A percentile compares a stretch with the other conserved stretches of the same genome.
Evolutionary conservation across 257 asterid species (phyloP).

Genomic region (Prunella vulgaris): DNA sequence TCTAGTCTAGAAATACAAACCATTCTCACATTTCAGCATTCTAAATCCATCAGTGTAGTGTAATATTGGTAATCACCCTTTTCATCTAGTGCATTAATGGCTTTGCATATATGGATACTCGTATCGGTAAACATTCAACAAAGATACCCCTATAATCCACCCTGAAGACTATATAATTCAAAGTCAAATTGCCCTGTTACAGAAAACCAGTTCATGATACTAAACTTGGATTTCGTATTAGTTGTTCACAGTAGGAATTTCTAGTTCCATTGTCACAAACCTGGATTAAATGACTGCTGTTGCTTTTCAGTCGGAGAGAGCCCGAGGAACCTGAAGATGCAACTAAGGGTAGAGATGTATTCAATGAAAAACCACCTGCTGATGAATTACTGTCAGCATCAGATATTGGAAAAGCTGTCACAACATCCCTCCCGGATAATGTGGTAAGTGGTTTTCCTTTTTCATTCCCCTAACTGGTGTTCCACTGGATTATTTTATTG

Average conservation of each 20-base stretch:
- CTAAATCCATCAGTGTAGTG: background rate
- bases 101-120: background rate
- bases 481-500: background rate
- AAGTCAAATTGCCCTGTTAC: background rate
- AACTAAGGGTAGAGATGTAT: constrained; percentile 94
- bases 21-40: background rate
- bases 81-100: constrained; percentile 1
- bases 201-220: background rate
- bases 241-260: background rate
- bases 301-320: constrained; percentile 72
- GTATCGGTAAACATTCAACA: background rate
- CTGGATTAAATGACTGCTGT: constrained; percentile 17
- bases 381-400: constrained; percentile 94
- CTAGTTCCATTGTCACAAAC: background rate
- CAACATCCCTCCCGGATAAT: constrained; percentile 93
- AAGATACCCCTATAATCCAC: background rate
- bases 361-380: constrained; percentile 94
- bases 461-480: background rate
- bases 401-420: constrained; percentile 80
- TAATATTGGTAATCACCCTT: background rate
- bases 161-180: constrained; percentile 2
- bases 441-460: constrained; percentile 52
- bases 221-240: background rate
- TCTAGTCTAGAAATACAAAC: background rate
- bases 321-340: constrained; percentile 99